Evolutionary conservation across 2,329 filamentous ascomycete genomes (phyloP).

Genomic region (Elsinoe arachidis): DNA sequence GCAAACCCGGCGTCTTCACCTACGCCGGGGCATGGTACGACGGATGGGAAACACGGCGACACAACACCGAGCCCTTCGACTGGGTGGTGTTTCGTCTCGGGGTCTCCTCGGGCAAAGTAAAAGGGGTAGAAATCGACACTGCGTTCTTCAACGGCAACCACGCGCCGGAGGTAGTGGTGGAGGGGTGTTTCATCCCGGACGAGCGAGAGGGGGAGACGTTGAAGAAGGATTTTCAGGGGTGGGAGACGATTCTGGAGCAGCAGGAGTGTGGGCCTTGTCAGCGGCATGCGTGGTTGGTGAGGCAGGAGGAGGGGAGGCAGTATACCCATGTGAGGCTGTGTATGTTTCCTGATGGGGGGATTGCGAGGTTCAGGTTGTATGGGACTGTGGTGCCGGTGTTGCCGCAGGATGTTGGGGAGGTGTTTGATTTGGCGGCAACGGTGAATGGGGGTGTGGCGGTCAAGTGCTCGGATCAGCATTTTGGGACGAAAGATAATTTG

Average conservation of each 20-base stretch:
- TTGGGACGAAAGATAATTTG: constrained; percentile 71
- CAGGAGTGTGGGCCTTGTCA: constrained; percentile 67
- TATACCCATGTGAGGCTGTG: constrained; percentile 74
- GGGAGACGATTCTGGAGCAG: constrained; percentile 62
- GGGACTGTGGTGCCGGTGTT: constrained; percentile 70
- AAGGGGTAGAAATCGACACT: constrained; percentile 71
- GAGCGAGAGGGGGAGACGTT: constrained; percentile 56
- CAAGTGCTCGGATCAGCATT: constrained; percentile 74
- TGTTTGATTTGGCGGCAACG: constrained; percentile 69
- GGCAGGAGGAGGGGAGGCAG: constrained; percentile 48
- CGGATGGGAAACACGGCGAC: constrained; percentile 55
- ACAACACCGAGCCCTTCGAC: constrained; percentile 50
- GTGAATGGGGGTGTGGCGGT: constrained; percentile 71
- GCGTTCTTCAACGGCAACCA: constrained; percentile 77
- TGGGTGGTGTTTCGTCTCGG: constrained; percentile 53
- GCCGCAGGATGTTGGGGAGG: constrained; percentile 53
- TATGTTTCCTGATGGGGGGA: constrained; percentile 81
- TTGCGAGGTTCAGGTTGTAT: constrained; percentile 70
- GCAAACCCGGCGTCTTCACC: constrained; percentile 49
- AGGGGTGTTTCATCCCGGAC: constrained; percentile 60
- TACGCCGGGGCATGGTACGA: constrained; percentile 57
- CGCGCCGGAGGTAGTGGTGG: constrained; percentile 68
- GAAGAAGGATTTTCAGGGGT: constrained; percentile 36
- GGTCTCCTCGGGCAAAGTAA: constrained; percentile 60
- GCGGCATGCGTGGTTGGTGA: constrained; percentile 64